A percentile compares a stretch with the other conserved stretches of the same genome.
Evolutionary conservation across 805 yeast genomes (phyloP).

Genomic region (Schwanniomyces pseudopolymorphus): DNA sequence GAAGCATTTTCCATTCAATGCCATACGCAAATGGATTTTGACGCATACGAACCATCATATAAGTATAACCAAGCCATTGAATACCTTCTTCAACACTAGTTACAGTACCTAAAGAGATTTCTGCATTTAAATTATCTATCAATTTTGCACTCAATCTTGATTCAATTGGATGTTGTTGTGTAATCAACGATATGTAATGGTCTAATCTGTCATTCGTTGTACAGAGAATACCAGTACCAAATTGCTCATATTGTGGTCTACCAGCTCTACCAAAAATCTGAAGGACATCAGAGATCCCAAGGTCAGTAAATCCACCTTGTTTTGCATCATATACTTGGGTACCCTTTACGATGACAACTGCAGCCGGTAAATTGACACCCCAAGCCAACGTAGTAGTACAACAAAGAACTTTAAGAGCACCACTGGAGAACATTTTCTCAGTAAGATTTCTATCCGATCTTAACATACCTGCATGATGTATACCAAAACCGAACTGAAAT

Average conservation of each 20-base stretch:
- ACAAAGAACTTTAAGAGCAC: slow-evolving; percentile 84
- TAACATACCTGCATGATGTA: slow-evolving; percentile 97
- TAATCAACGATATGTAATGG: slow-evolving; percentile 82
- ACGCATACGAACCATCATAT: slow-evolving; percentile 89
- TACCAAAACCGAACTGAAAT: slow-evolving; percentile 80
- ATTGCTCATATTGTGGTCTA: slow-evolving; percentile 91
- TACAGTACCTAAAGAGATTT: slow-evolving; percentile 91
- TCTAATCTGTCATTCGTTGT: slow-evolving; percentile 80
- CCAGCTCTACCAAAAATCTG: slow-evolving; percentile 99
- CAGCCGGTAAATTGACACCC: slow-evolving; percentile 99
- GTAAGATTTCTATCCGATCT: slow-evolving; percentile 86
- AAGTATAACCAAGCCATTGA: slow-evolving; percentile 97
- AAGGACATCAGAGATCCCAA: slow-evolving; percentile 94
- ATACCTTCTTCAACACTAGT: slow-evolving; percentile 93
- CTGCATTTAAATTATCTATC: slow-evolving; percentile 94
- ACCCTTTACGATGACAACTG: slow-evolving; percentile 94
- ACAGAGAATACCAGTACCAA: slow-evolving; percentile 89
- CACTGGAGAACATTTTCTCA: slow-evolving; percentile 81
- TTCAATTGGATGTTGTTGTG: slow-evolving; percentile 97
- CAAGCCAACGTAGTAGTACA: slow-evolving; percentile 98
- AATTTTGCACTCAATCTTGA: slow-evolving; percentile 74
- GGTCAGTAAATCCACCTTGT: slow-evolving; percentile 89
- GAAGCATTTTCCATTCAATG: slow-evolving; percentile 80
- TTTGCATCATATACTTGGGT: slow-evolving; percentile 94
- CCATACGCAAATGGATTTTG: slow-evolving; percentile 93